These are phyloP conservation scores for Penicillium waksmanii DNA, from an alignment of 495 filamentous ascomycete genomes.

Conservation along the genomic window DNA sequence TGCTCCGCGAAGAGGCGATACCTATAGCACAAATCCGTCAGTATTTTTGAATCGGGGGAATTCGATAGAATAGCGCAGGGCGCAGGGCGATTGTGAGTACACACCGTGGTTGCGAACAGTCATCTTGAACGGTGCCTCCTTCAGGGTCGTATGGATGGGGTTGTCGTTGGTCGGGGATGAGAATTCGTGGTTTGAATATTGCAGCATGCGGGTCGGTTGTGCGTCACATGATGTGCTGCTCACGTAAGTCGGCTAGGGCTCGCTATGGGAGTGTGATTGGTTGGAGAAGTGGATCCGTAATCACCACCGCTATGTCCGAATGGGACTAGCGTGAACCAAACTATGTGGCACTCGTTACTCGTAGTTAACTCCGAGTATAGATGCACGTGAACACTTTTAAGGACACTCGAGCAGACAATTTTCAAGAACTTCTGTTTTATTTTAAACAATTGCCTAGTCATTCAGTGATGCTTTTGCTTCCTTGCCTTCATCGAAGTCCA, in stretches of 20 bases:
- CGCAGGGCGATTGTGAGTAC: conserved; percentile 21
- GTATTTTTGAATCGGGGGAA: conserved; percentile 19
- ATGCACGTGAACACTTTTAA: no score
- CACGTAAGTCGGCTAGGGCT: conserved; percentile 24
- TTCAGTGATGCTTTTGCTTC: no score
- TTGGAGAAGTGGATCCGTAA: not conserved
- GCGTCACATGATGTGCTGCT: conserved; percentile 48
- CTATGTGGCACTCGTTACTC: not conserved
- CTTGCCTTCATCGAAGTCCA: no score
- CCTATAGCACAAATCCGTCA: conserved; percentile 46
- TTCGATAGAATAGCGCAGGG: conserved; percentile 31
- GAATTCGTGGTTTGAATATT: conserved; percentile 35
- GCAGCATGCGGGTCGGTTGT: conserved; percentile 40
- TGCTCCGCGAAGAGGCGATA: conserved; percentile 84
- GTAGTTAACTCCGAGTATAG: no score
- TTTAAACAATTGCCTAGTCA: no score
- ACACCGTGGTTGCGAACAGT: conserved; percentile 45
- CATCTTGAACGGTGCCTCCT: conserved; percentile 43
- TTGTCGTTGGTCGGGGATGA: conserved; percentile 42
- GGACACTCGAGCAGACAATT: no score
- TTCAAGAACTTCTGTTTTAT: no score
- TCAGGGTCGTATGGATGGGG: conserved; percentile 37
- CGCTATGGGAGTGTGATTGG: conserved; percentile 30
- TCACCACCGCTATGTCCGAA: not conserved
- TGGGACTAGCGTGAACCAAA: not conserved